Evolutionary conservation across 805 yeast genomes (phyloP).

Genomic region (Isabelozyma heimii): DNA sequence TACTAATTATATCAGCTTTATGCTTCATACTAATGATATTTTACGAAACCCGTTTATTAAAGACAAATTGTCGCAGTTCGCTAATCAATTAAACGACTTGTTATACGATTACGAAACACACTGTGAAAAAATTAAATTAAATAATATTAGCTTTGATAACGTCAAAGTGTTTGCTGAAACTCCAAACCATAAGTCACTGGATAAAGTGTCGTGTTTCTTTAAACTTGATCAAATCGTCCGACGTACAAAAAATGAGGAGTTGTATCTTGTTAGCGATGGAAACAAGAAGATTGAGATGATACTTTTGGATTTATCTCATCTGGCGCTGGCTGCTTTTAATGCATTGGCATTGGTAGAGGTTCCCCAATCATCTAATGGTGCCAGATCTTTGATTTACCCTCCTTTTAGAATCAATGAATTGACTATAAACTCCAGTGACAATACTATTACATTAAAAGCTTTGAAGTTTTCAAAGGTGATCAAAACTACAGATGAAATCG

Average conservation of each 20-base stretch:
- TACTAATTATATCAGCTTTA: constrained; percentile 24
- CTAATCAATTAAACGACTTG: constrained; percentile 11
- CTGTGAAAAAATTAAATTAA: constrained; percentile 16
- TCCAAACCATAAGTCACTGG: not conserved
- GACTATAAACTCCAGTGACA: constrained; percentile 14
- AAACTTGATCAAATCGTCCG: constrained; percentile 33
- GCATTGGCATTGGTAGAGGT: constrained; percentile 36
- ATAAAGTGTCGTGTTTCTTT: constrained; percentile 36
- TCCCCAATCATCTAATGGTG: constrained; percentile 10
- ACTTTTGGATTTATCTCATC: constrained; percentile 27
- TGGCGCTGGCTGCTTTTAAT: constrained; percentile 15
- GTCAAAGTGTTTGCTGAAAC: constrained; percentile 25
- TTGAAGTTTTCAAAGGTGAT: constrained; percentile 15
- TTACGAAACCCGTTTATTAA: constrained; percentile 40
- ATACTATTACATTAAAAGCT: constrained; percentile 10
- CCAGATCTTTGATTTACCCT: constrained; percentile 37
- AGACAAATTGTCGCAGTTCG: constrained; percentile 22
- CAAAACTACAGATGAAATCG: constrained; percentile 7
- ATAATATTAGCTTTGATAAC: constrained; percentile 33
- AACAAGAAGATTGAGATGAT: constrained; percentile 25
- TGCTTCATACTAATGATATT: constrained; percentile 14
- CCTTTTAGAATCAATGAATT: constrained; percentile 41
- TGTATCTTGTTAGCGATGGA: constrained; percentile 12
- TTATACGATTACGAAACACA: constrained; percentile 11
- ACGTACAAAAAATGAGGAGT: constrained; percentile 22